Base-by-base conservation (phyloP, 768 basidiomycete genomes). In the Pleurotus tuber-regium region DNA sequence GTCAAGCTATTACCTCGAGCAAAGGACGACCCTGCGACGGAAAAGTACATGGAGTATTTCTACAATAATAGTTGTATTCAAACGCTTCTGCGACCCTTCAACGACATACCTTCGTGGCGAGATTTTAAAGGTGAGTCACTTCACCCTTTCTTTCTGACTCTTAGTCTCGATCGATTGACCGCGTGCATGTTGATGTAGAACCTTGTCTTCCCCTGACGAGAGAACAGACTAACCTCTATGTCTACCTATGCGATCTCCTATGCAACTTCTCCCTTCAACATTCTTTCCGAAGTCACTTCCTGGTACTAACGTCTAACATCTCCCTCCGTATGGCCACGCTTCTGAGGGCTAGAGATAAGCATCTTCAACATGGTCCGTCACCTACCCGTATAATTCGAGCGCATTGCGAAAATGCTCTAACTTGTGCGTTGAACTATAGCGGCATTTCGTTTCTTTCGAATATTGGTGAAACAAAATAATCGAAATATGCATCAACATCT, bases 21-120 rank as follows among this genome's bases (percentile, higher is more conserved):
- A 49, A 92, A 89, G 66, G 94, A 96, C 57, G 90, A 92, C 48
- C 87, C 89, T 4, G 80, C 83, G 29, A 87, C 86, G 1, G 97
- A 98, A 66, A 81, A 84, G 51, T 99, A 94, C 74, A 74, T 95
- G 62, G 88, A 94, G 31, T 92, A 92, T 65, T 96, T 98, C 68
- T 98, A 98, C 72, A 92, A 92, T 66, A 31, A 31, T 11, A 75
- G 81, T 39, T 91, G 87, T 63, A 73, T 87, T 54, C 70, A 78
- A n/a, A 76, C 77, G n/a, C 71, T 99, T 44, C 87, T 92, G 71
- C 83, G 81, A 63, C 95, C 97, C 4, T 70, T 97, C 36, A 65
- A 71, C 59, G 73, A 91, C 50, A 71, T 97, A 21, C 82, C 89
- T 33, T 30, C 12, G 12, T 30, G 71, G 71, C 67, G 63, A 52